Conservation (phyloP, 257 asterid genomes). For the Anisodus tanguticus region DNA sequence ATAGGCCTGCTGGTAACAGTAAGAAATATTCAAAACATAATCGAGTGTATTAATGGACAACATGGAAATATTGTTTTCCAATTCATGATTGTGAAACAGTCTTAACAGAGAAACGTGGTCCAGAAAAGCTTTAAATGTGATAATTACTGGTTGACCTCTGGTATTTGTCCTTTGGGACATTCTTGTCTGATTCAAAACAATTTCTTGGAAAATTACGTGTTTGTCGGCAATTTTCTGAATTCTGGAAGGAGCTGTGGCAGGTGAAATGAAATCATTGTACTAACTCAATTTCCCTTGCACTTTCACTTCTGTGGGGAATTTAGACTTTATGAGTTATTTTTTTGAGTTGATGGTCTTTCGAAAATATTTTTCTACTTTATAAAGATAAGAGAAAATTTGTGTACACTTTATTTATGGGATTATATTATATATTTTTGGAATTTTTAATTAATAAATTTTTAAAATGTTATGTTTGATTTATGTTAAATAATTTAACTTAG, state of each 20-base stretch:
- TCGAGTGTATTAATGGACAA: neutral
- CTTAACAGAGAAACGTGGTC: slow-evolving; percentile 26
- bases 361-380: neutral
- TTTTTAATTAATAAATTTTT: neutral
- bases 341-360: neutral
- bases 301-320: neutral
- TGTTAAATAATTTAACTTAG: neutral
- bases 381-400: too few species aligned
- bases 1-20: neutral
- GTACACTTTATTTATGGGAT: too few species aligned
- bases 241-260: neutral
- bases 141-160: slow-evolving; percentile 39
- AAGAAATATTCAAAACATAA: neutral
- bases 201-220: slow-evolving; percentile 35
- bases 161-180: slow-evolving; percentile 28
- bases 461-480: neutral
- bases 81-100: slow-evolving; percentile 1
- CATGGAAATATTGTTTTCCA: neutral
- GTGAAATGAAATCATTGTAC: neutral
- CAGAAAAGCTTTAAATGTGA: slow-evolving; percentile 30
- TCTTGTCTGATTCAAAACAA: slow-evolving; percentile 29
- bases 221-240: slow-evolving; percentile 46
- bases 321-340: neutral
- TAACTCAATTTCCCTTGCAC: neutral
- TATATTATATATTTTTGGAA: neutral